Conservation (phyloP, 192 early-diverging fungal genomes). For the Coemansia sp. region DNA sequence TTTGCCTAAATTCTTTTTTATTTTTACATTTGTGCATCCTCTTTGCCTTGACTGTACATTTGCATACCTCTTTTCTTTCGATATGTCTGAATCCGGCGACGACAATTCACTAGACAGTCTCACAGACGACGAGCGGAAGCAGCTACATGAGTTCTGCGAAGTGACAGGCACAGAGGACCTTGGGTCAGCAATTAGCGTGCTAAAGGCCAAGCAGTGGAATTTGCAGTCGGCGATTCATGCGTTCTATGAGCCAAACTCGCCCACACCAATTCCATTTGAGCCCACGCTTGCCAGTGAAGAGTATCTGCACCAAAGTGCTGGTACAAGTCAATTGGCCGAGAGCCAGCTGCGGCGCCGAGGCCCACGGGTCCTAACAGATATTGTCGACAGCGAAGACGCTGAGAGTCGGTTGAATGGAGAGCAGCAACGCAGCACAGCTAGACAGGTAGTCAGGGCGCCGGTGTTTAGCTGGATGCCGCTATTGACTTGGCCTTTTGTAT, state of each 20-base stretch:
- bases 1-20: no score
- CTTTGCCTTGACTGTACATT: not conserved
- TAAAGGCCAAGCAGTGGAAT: slow-evolving; percentile 38
- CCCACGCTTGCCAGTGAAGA: slow-evolving; percentile 1
- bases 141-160: slow-evolving; percentile 37
- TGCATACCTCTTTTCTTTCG: not conserved
- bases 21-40: slow-evolving; percentile 2
- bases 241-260: slow-evolving; percentile 36
- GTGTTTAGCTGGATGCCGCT: slow-evolving; percentile 36
- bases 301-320: not conserved
- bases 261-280: not conserved
- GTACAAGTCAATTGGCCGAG: not conserved
- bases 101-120: slow-evolving; percentile 28
- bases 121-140: slow-evolving; percentile 28
- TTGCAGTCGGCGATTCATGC: slow-evolving; percentile 33
- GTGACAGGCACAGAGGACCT: slow-evolving; percentile 33
- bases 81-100: not conserved
- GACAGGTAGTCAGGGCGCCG: slow-evolving; percentile 3
- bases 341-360: slow-evolving; percentile 2
- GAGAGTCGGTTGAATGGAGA: not conserved
- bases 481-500: slow-evolving; percentile 42
- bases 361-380: not conserved
- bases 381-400: not conserved
- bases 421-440: not conserved
- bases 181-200: slow-evolving; percentile 23